These are phyloP conservation scores for Chaetomium strumarium DNA, from an alignment of 2,329 filamentous ascomycete species.

Conservation along the genomic window DNA sequence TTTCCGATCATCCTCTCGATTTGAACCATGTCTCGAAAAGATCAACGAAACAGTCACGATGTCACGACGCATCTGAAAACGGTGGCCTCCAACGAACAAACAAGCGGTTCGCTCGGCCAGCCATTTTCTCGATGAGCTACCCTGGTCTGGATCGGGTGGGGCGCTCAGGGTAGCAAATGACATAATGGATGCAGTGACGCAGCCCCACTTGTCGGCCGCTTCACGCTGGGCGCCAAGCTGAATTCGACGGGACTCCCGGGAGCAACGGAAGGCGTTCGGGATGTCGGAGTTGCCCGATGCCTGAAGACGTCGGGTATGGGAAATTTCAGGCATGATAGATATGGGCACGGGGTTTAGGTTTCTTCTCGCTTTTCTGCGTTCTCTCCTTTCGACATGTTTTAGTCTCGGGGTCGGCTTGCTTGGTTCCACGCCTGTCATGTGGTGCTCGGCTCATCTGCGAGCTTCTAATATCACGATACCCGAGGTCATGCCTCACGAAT, in stretches of 20 bases:
- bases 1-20: too few relatives aligned
- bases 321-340: neutral
- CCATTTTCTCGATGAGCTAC: neutral
- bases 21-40: neutral
- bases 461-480: slow-evolving; percentile 18
- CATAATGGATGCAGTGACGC: neutral
- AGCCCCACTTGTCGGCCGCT: neutral
- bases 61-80: too few relatives aligned
- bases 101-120: neutral
- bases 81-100: neutral
- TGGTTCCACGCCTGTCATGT: neutral
- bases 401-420: neutral
- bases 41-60: neutral
- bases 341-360: too few relatives aligned
- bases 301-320: neutral
- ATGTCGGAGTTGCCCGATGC: neutral
- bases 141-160: neutral
- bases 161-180: neutral
- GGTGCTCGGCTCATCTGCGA: neutral
- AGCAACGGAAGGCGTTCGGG: neutral
- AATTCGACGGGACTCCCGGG: neutral
- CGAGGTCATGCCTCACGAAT: slow-evolving; percentile 8
- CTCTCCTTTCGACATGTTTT: neutral
- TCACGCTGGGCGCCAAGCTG: neutral
- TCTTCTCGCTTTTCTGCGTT: neutral